These are phyloP conservation scores for Lomentospora prolificans DNA, from an alignment of 2,329 filamentous ascomycete genomes.

Conservation along the genomic window DNA sequence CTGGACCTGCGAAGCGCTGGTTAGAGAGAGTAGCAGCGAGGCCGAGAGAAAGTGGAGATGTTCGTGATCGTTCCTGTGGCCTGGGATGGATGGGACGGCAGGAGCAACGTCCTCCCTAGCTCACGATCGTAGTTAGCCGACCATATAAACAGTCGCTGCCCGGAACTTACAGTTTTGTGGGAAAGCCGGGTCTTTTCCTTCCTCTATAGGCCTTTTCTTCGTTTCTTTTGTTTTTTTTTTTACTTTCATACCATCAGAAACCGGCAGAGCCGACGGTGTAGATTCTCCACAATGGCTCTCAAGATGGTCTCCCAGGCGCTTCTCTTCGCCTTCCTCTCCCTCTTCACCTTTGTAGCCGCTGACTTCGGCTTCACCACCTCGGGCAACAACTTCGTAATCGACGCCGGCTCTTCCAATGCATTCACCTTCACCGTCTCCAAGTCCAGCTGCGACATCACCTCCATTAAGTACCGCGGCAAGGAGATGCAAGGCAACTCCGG, in stretches of 20 bases:
- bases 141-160: too few species aligned
- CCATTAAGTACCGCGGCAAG: constrained; percentile 47
- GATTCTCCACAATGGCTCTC: neutral
- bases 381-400: constrained; percentile 31
- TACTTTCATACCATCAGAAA: neutral
- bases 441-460: constrained; percentile 53
- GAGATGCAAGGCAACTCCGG: constrained; percentile 45
- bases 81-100: too few species aligned
- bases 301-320: constrained; percentile 1
- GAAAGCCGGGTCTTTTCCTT: too few species aligned
- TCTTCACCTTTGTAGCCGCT: constrained; percentile 22
- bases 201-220: too few species aligned
- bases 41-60: too few species aligned
- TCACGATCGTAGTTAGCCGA: too few species aligned
- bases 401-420: constrained; percentile 37
- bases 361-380: constrained; percentile 33
- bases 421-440: constrained; percentile 41
- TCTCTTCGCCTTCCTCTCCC: constrained; percentile 17
- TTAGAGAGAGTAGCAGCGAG: too few species aligned
- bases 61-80: too few species aligned
- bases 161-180: too few species aligned
- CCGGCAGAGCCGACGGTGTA: neutral
- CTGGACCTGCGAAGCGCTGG: too few species aligned
- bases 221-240: too few species aligned
- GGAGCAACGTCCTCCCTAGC: too few species aligned